Evolutionary conservation across 106 monocot genomes (phyloP), one percentile per base, ranked within the genome.

Genomic region (Iris macrosiphon): DNA sequence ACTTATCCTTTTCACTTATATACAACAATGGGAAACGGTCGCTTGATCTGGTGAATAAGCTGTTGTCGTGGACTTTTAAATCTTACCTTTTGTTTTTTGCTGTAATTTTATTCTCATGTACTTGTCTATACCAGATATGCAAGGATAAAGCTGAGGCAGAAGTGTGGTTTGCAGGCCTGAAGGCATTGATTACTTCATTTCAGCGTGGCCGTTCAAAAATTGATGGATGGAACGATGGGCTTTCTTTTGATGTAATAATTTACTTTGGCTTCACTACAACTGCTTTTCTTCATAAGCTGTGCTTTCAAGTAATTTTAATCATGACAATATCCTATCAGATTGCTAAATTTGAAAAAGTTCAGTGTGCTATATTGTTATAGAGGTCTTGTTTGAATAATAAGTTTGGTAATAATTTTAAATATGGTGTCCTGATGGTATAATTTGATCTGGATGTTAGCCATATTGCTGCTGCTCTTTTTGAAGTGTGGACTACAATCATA

Each of bases 71-170:
- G 11, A 11, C 24, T 49, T 58, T n/a, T 60, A 30, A 10, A n/a
- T 55, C 23, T 31, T 46, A 12, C 14, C 42, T 43, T 3, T 6
- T 24, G 18, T 26, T 53, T 16, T 19, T 71, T n/a, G n/a, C n/a
- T n/a, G 32, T 63, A 29, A 28, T 61, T 19, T 34, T 20, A 22
- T 40, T 73, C 10, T 59, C 31, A 16, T 56, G n/a, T n/a, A n/a
- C 56, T 35, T 21, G 23, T 71, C 1, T 20, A 30, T 71, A 12
- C 27, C 66, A 93, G 93, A 84, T 84, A 54, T 93, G 87, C 84
- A 93, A 88, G 75, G 84, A 93, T 73, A 88, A 84, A 72, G 66
- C 72, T 61, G 93, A 88, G 55, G 89, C 74, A 31, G 85, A 89
- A 42, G 55, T 73, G 40, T 85, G 95, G 95, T 86, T 89, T 79